A percentile compares a stretch with the other conserved stretches of the same genome.
Conservation (phyloP, 1,284 basidiomycete genomes). For the Omphalotus olearius region DNA sequence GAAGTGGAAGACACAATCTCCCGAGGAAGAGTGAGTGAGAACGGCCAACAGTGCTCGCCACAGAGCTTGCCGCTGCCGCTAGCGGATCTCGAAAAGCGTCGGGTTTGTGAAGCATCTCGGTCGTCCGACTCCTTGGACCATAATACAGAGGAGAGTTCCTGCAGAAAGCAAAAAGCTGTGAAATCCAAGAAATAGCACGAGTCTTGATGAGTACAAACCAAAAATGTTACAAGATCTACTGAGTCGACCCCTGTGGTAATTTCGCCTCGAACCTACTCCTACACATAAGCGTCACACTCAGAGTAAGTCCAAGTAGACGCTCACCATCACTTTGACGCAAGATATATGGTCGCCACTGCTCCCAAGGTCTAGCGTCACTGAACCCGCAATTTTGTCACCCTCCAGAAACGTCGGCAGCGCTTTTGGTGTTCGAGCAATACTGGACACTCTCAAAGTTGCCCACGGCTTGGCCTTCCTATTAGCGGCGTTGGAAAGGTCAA, state of each 20-base stretch:
- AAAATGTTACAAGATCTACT: constrained; percentile 3
- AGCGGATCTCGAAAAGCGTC: constrained; percentile 17
- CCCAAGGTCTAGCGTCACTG: constrained; percentile 27
- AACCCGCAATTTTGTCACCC: constrained; percentile 26
- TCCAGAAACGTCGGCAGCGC: constrained; percentile 27
- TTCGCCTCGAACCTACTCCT: constrained; percentile 8
- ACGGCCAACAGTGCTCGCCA: constrained; percentile 31
- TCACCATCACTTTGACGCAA: constrained; percentile 12
- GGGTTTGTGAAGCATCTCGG: constrained; percentile 24
- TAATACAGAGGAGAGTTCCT: constrained; percentile 3
- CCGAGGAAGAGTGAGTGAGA: constrained; percentile 31
- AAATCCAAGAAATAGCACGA: too few species aligned
- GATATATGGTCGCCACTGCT: constrained; percentile 19
- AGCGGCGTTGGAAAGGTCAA: constrained; percentile 1
- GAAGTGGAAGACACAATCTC: constrained; percentile 17
- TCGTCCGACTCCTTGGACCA: constrained; percentile 4
- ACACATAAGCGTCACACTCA: not conserved
- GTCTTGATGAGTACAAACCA: not conserved
- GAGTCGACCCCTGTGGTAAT: constrained; percentile 1
- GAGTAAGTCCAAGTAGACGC: not conserved
- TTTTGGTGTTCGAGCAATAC: constrained; percentile 20
- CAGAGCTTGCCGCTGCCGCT: constrained; percentile 22
- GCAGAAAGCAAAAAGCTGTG: too few species aligned
- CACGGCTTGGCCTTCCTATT: constrained; percentile 25
- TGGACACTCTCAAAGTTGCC: constrained; percentile 30